Evolutionary conservation across 2,329 filamentous ascomycete species (phyloP).

Genomic region (Sarocladium kiliense): DNA sequence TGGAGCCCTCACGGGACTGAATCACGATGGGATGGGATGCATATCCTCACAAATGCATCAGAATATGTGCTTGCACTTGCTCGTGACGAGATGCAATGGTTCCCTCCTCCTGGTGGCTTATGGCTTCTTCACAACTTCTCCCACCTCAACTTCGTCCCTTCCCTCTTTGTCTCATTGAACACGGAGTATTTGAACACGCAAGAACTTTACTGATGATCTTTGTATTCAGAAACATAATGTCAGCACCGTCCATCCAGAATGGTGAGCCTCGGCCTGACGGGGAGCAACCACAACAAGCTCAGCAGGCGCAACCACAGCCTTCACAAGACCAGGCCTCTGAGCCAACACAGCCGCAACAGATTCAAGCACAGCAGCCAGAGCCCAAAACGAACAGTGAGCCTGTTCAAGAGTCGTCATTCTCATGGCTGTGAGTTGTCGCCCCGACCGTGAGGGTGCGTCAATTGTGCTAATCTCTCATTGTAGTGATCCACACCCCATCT

Average conservation of each 20-base stretch:
- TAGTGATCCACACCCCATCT: slow-evolving; percentile 50
- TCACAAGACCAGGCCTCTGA: background rate
- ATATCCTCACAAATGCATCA: background rate
- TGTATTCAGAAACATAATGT: background rate
- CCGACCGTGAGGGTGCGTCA: background rate
- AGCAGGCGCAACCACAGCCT: background rate
- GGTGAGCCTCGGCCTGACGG: background rate
- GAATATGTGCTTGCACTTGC: background rate
- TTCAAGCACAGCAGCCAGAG: background rate
- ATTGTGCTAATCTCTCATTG: background rate
- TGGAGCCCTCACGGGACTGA: too few relatives aligned
- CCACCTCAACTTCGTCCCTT: background rate
- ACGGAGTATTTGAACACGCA: background rate
- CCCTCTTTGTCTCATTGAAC: background rate
- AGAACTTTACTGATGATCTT: background rate
- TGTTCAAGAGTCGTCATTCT: slow-evolving; percentile 20
- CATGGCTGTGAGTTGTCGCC: slow-evolving; percentile 31
- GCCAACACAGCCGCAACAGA: background rate
- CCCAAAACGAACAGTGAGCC: background rate
- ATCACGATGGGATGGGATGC: background rate
- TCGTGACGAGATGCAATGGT: background rate
- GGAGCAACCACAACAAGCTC: background rate
- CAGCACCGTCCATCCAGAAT: background rate
- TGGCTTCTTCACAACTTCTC: background rate
- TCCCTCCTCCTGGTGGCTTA: background rate